Base-by-base conservation (phyloP, 306 rosid species). In the Prunus kanzakura region DNA sequence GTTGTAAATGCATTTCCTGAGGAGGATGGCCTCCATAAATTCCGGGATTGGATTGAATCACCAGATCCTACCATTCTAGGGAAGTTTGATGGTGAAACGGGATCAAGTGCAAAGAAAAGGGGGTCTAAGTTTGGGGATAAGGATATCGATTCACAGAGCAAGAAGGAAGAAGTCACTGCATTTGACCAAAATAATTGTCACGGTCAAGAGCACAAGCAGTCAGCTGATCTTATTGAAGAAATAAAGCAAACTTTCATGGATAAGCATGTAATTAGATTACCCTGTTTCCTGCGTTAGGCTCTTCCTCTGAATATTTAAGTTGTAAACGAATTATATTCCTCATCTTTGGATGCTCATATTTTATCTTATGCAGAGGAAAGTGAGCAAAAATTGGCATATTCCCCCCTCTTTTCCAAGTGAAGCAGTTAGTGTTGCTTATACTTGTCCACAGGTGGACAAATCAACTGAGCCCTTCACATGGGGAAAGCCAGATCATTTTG, bases 311-410 rank as follows among this genome's bases (percentile, higher is more conserved):
- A 54, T 67, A 57, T 60, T 74, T 20, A 76, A 43, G 20, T 35
- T 16, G 14, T 46, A 11, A 15, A n/a, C 8, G 61, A 43, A 50
- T 45, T 50, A 47, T 63, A 47, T 11, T n/a, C 22, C n/a, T 10
- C 29, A 52, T 73, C 71, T n/a, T 29, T 69, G 80, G 43, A 45
- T 50, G 43, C 45, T 50, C 55, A 30, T 30, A 30, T 71, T 51
- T 32, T 46, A 62, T 63, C 71, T 74, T 62, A 35, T 77, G 67
- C 88, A 94, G 98, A 94, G 98, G 86, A 94, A 94, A 82, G 89
- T 94, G 79, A 94, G 98, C 93, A 94, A 94, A 90, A 94, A 94
- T 84, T 94, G 98, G 98, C 96, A 94, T 63, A 87, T 94, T 64
- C 96, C 98, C 71, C 74, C 86, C 58, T 81, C 93, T 71, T 94